Evolutionary conservation across 176 grass and related monocot species (phyloP).

Genomic region (Urochloa ruziziensis): DNA sequence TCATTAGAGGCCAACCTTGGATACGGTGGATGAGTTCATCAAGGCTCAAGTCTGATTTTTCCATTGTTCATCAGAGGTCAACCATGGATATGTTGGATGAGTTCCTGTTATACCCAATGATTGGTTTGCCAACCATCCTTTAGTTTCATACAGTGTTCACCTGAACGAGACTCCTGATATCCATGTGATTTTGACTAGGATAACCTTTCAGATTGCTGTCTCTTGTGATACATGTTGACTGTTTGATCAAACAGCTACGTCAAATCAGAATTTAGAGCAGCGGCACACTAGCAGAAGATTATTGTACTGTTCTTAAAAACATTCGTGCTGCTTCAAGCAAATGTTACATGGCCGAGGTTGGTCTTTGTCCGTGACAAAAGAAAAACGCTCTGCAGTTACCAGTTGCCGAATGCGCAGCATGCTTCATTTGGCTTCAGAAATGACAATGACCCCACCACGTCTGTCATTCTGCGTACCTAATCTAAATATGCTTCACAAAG

Average conservation of each 20-base stretch:
- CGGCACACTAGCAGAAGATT: neutral
- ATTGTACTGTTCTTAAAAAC: neutral
- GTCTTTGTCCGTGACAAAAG: neutral
- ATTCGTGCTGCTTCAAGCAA: neutral
- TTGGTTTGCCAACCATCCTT: neutral
- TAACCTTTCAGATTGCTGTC: neutral
- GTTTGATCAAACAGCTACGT: neutral
- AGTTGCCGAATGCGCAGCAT: neutral
- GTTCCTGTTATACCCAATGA: neutral
- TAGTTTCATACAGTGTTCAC: neutral
- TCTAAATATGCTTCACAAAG: neutral
- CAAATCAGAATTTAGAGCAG: neutral
- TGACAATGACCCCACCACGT: too few species aligned
- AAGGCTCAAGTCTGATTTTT: neutral
- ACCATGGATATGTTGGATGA: neutral
- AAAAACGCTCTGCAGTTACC: neutral
- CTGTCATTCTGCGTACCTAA: neutral
- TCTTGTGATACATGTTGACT: neutral
- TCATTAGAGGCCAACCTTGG: neutral
- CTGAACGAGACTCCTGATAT: neutral
- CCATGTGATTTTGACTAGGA: conserved; percentile 1
- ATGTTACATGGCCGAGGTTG: neutral
- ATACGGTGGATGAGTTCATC: neutral
- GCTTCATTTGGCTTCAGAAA: neutral
- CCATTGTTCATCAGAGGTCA: neutral